Conservation (phyloP, 2,329 filamentous ascomycete genomes). For the Fusarium compactum region DNA sequence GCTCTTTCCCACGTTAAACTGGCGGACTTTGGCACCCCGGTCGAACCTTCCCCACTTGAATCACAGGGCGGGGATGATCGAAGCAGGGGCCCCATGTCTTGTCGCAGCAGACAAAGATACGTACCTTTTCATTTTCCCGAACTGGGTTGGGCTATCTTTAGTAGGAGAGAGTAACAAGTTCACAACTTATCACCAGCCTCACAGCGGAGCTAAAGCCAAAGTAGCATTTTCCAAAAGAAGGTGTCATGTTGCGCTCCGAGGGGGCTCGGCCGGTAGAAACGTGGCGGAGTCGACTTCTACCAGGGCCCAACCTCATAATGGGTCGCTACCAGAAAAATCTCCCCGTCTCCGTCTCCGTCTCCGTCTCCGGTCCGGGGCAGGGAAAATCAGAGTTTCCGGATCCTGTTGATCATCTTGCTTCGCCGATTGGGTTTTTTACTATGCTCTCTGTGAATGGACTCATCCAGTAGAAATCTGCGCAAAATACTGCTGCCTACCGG, state of each 20-base stretch:
- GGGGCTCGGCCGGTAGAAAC: conserved; percentile 38
- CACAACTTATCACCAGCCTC: conserved; percentile 22
- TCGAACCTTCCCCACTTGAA: conserved; percentile 15
- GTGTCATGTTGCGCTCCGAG: conserved; percentile 26
- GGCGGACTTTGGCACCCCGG: conserved; percentile 41
- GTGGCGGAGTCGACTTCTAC: conserved; percentile 38
- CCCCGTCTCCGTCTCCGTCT: conserved; percentile 20
- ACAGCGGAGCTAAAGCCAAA: conserved; percentile 13
- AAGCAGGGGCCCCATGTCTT: conserved; percentile 19
- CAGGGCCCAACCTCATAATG: neutral
- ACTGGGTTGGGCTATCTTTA: neutral
- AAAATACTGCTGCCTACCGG: conserved; percentile 36
- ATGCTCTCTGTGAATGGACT: conserved; percentile 10
- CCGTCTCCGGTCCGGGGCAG: neutral
- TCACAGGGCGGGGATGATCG: conserved; percentile 36
- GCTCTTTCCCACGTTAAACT: conserved; percentile 43
- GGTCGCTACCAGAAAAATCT: conserved; percentile 9
- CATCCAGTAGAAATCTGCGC: conserved; percentile 6
- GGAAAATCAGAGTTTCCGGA: conserved; percentile 23
- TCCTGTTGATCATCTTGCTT: neutral
- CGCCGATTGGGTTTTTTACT: conserved; percentile 15
- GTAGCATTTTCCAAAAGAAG: conserved; percentile 24
- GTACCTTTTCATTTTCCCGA: neutral
- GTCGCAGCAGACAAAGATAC: neutral
- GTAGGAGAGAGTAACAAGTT: neutral